A percentile compares a stretch with the other conserved stretches of the same genome.
These are phyloP conservation scores for Sechiopsis laciniata DNA, from an alignment of 306 rosid genomes.

Conservation along the genomic window DNA sequence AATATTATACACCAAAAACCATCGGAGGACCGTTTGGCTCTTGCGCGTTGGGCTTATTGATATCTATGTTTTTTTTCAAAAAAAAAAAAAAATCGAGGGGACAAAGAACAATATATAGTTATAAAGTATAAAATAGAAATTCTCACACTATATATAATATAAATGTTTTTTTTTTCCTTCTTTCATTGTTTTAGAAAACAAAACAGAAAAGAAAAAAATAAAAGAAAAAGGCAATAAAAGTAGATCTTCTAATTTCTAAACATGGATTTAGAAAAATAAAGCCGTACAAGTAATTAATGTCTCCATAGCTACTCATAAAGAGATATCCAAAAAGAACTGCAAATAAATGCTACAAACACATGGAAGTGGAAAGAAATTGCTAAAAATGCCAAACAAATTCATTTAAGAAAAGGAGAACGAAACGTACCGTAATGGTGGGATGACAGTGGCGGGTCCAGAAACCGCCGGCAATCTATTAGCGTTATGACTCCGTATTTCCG, in stretches of 20 bases:
- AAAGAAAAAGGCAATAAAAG: background rate
- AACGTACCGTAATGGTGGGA: slow-evolving; percentile 37
- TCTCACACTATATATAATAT: too few relatives aligned
- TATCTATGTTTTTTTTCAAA: too few relatives aligned
- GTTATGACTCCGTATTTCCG: slow-evolving; percentile 49
- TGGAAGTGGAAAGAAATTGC: background rate
- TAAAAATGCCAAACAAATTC: background rate
- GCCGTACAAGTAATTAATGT: background rate
- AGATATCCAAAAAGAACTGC: background rate
- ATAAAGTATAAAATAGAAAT: too few relatives aligned
- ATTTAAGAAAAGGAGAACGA: background rate
- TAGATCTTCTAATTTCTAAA: background rate
- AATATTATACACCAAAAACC: too few relatives aligned
- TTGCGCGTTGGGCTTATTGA: too few relatives aligned
- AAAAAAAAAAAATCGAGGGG: too few relatives aligned
- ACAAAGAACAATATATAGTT: too few relatives aligned
- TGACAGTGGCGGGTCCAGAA: slow-evolving; percentile 38
- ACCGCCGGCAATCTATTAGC: slow-evolving; percentile 46
- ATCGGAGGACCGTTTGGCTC: too few relatives aligned
- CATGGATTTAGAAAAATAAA: background rate
- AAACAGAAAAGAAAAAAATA: background rate
- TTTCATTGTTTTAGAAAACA: too few relatives aligned
- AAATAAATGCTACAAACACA: background rate
- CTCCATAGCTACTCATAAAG: background rate
- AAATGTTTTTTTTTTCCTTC: too few relatives aligned